A percentile compares a stretch with the other conserved stretches of the same genome.
These are phyloP conservation scores for Emergomyces africanus DNA, from an alignment of 2,329 filamentous ascomycete genomes.

Conservation along the genomic window DNA sequence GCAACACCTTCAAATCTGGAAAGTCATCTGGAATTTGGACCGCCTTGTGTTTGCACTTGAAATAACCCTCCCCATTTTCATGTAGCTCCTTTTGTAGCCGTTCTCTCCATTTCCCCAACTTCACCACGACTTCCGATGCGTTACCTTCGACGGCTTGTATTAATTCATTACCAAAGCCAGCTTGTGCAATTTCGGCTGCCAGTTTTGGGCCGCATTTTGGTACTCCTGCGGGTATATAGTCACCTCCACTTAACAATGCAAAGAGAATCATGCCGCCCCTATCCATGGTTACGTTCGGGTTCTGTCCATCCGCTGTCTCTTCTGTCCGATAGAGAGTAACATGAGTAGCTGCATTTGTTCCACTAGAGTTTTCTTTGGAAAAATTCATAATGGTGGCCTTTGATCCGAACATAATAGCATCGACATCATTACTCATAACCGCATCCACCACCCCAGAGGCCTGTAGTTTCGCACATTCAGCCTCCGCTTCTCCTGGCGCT, in stretches of 20 bases:
- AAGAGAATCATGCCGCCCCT: slow-evolving; percentile 86
- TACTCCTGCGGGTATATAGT: slow-evolving; percentile 82
- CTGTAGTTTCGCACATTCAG: slow-evolving; percentile 84
- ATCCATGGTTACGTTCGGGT: slow-evolving; percentile 42
- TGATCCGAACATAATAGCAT: slow-evolving; percentile 95
- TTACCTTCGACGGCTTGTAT: slow-evolving; percentile 46
- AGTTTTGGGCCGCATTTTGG: slow-evolving; percentile 76
- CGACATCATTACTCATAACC: slow-evolving; percentile 90
- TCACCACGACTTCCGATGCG: slow-evolving; percentile 16
- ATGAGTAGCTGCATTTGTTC: slow-evolving; percentile 58
- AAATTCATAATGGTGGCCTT: slow-evolving; percentile 67
- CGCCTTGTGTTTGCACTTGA: slow-evolving; percentile 61
- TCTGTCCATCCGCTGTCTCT: slow-evolving; percentile 42
- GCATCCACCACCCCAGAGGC: slow-evolving; percentile 74
- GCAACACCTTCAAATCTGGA: slow-evolving; percentile 63
- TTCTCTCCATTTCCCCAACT: slow-evolving; percentile 55
- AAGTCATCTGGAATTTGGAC: slow-evolving; percentile 69
- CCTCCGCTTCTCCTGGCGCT: slow-evolving; percentile 90
- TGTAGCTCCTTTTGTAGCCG: slow-evolving; percentile 60
- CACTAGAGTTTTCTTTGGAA: slow-evolving; percentile 58
- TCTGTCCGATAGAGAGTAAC: slow-evolving; percentile 65
- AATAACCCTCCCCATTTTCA: slow-evolving; percentile 73
- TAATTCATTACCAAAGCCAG: slow-evolving; percentile 69
- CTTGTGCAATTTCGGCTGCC: slow-evolving; percentile 78
- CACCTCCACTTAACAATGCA: slow-evolving; percentile 87